phyloP scores from a whole-genome alignment of 176 grass and related monocot genomes.

The Oryza glaberrima region DNA sequence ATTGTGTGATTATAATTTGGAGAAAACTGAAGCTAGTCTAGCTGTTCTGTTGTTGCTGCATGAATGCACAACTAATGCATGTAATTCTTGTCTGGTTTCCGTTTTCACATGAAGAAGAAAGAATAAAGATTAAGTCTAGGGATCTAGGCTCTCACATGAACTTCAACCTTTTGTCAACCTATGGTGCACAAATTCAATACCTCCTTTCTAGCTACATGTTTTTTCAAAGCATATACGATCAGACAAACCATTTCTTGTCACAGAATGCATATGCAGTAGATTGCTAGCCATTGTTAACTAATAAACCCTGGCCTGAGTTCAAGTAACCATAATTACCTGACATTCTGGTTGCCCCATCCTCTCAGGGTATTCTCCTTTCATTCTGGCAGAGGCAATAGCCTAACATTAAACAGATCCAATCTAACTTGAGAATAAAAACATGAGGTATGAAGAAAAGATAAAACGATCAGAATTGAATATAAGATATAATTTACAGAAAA shows the following conservation, averaged over 20 bases:
- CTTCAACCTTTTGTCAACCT: constrained; percentile 4
- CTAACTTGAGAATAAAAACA: constrained; percentile 50
- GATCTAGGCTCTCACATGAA: constrained; percentile 2
- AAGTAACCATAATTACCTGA: constrained; percentile 60
- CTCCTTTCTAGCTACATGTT: background rate
- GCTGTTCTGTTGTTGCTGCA: background rate
- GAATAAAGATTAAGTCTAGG: background rate
- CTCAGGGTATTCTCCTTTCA: constrained; percentile 99
- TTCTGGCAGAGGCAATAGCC: constrained; percentile 99
- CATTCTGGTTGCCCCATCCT: constrained; percentile 94
- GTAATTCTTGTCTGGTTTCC: background rate
- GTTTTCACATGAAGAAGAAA: background rate
- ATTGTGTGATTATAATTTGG: constrained; percentile 1
- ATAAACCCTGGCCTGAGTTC: background rate
- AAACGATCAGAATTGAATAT: background rate
- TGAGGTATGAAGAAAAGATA: constrained; percentile 36
- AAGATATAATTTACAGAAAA: constrained; percentile 32
- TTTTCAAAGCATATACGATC: background rate
- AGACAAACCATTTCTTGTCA: constrained; percentile 23
- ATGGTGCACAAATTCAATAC: constrained; percentile 23
- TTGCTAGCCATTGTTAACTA: constrained; percentile 15
- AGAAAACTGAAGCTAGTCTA: constrained; percentile 28
- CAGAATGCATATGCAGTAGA: background rate
- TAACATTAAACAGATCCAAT: constrained; percentile 60
- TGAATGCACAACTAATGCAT: background rate